Base-by-base conservation (phyloP, 2,329 filamentous ascomycete species). In the Botrytis aclada region DNA sequence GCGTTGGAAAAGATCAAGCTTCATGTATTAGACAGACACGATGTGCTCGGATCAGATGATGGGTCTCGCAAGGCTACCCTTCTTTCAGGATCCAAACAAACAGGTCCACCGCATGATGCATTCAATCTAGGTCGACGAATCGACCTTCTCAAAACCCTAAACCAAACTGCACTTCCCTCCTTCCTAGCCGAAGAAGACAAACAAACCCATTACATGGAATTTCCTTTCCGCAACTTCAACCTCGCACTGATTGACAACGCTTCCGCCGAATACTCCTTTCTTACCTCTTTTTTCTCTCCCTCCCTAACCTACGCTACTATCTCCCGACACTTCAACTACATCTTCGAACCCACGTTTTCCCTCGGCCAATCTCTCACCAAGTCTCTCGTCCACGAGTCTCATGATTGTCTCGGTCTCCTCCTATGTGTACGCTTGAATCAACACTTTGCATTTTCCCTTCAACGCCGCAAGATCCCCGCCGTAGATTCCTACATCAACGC, bases 391-490 rank as follows among this genome's bases (percentile, higher is more conserved):
- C 88, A 92, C 60, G 89, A 91, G 51, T 93, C 92, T 0, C 92
- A 91, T 71, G 96, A 99, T 81, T 93, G 92, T 2, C 85, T 99
- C 0, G 96, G 96, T 4, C 86, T 98, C 16, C 85, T 99, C 12
- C 86, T 98, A n/a, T 96, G 93, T 80, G 95, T 99, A 45, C 90
- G 96, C 9, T 84, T 99, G 25, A 99, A 97, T 78, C 96, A 98
- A 80, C 93, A 96, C 77, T 91, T 95, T 74, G 95, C 96, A 25
- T 99, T 99, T 80, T 93, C 97, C 82, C 87, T 98, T 47, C 96
- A 99, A 82, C 89, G 95, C 18, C 90, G 95, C 71, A 95, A 97
- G 80, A 90, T 98, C 1, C 96, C 96, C 0, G 91, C 94, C 8
- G 90, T 93, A 2, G 96, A 99, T 80, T 88, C 89, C 56, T 99